Conservation (phyloP, 306 rosid genomes). For the Malus sylvestris region DNA sequence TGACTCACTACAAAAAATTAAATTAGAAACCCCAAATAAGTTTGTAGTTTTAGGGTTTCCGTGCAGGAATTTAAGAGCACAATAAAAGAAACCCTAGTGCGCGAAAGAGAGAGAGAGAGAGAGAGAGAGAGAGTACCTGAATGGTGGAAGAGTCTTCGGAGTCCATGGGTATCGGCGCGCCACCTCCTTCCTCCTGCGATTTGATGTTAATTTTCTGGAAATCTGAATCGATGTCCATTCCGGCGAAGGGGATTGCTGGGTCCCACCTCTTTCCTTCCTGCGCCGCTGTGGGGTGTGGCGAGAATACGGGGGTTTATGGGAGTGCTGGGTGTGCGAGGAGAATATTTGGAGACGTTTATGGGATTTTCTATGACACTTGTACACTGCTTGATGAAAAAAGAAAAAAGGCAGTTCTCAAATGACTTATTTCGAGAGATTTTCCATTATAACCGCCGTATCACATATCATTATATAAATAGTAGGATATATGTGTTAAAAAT, state of each 20-base stretch:
- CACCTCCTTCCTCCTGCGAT: constrained; percentile 5
- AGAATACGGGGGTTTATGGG: not conserved
- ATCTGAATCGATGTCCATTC: constrained; percentile 51
- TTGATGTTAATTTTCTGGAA: constrained; percentile 8
- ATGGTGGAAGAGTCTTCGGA: constrained; percentile 28
- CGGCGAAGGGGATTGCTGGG: not conserved
- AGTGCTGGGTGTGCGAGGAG: no score
- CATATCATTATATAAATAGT: no score
- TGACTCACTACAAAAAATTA: not conserved
- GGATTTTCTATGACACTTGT: no score
- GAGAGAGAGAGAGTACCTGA: constrained; percentile 18
- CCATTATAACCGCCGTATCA: no score
- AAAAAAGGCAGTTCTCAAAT: no score
- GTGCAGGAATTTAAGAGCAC: not conserved
- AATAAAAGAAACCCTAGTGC: not conserved
- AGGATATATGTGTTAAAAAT: no score
- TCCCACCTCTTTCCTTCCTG: not conserved
- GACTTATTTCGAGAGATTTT: no score
- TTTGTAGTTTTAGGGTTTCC: not conserved
- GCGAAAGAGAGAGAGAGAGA: no score
- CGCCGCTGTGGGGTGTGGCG: not conserved
- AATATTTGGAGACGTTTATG: no score
- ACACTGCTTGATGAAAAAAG: no score
- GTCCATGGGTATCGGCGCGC: constrained; percentile 37
- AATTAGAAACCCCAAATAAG: not conserved